Conservation (phyloP, 208 protist species). For the Porcisia hertigi region DNA sequence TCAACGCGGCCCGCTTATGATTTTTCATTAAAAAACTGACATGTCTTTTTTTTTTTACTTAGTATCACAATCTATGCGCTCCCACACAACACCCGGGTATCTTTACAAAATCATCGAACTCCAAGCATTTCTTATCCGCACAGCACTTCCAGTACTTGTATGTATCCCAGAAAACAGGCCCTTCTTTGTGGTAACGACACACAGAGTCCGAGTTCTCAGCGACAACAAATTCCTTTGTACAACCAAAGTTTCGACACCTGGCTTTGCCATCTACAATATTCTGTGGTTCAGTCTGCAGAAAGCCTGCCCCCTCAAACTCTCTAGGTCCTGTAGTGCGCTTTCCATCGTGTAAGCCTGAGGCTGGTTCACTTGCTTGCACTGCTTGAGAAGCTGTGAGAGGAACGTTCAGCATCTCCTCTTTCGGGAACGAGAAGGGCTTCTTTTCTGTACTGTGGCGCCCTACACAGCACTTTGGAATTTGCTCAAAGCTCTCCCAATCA, state of each 20-base stretch:
- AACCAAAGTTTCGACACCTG: slow-evolving; percentile 81
- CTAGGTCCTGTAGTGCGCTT: slow-evolving; percentile 56
- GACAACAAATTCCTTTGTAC: slow-evolving; percentile 77
- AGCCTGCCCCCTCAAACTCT: slow-evolving; percentile 73
- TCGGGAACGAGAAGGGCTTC: slow-evolving; percentile 49
- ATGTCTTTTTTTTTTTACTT: neutral
- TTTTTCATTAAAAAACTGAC: neutral
- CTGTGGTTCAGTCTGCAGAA: slow-evolving; percentile 43
- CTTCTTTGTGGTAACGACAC: slow-evolving; percentile 72
- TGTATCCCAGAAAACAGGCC: slow-evolving; percentile 87
- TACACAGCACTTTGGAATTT: slow-evolving; percentile 62
- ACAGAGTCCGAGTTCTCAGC: slow-evolving; percentile 62
- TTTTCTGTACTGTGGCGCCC: slow-evolving; percentile 59
- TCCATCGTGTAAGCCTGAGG: slow-evolving; percentile 5
- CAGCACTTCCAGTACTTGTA: slow-evolving; percentile 93
- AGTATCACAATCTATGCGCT: slow-evolving; percentile 59
- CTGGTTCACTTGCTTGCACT: neutral
- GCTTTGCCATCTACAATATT: slow-evolving; percentile 78
- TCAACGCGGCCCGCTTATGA: no score
- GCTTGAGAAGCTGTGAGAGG: slow-evolving; percentile 50
- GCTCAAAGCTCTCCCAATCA: slow-evolving; percentile 85
- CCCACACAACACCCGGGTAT: slow-evolving; percentile 76
- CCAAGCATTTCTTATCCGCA: slow-evolving; percentile 71
- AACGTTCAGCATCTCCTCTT: slow-evolving; percentile 45
- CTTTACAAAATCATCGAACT: slow-evolving; percentile 90